Evolutionary conservation across 2,329 filamentous ascomycete genomes (phyloP).

Genomic region (Colletotrichum liriopes): DNA sequence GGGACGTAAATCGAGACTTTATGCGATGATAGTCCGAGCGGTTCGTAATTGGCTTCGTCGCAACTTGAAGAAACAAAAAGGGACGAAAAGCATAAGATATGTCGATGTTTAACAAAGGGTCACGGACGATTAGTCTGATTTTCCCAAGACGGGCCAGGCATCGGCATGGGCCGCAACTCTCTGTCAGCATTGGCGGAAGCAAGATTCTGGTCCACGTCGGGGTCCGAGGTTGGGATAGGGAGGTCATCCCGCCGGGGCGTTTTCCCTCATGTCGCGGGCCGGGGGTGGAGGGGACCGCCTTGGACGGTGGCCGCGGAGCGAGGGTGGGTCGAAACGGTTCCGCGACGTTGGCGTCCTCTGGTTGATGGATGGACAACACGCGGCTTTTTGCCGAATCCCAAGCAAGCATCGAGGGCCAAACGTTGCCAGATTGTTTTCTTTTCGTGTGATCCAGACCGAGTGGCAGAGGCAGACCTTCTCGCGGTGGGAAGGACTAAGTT

Average conservation of each 20-base stretch:
- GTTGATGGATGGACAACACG: background rate
- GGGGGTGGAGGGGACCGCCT: constrained; percentile 18
- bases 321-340: constrained; percentile 40
- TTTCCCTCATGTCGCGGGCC: constrained; percentile 15
- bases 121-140: background rate
- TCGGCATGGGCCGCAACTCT: constrained; percentile 30
- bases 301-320: constrained; percentile 12
- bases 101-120: background rate
- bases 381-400: background rate
- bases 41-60: background rate
- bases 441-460: background rate
- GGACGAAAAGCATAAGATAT: background rate
- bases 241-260: background rate
- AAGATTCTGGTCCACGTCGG: background rate
- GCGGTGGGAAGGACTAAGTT: constrained; percentile 26
- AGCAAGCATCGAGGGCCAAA: background rate
- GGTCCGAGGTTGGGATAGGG: background rate
- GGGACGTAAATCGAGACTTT: background rate
- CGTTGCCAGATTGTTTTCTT: background rate
- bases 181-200: background rate
- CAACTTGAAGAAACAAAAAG: background rate
- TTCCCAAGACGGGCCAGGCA: background rate
- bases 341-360: constrained; percentile 28
- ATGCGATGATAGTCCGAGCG: constrained; percentile 12
- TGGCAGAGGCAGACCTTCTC: constrained; percentile 5